These are phyloP conservation scores for Trifolium repens DNA, from an alignment of 306 rosid species.

Conservation along the genomic window DNA sequence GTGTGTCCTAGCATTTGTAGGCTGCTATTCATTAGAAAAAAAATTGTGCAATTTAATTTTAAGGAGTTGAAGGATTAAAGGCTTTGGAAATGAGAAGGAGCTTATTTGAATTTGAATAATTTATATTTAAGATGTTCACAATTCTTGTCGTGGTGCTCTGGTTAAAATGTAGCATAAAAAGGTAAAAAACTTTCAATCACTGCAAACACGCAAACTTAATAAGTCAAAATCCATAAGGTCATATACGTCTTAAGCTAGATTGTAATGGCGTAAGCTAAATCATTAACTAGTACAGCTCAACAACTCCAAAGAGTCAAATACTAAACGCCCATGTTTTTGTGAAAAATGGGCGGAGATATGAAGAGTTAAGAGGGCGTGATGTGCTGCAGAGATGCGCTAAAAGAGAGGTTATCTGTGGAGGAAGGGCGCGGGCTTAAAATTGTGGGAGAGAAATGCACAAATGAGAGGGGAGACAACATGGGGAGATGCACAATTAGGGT, in stretches of 20 bases:
- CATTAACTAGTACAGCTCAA: background rate
- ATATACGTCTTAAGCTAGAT: background rate
- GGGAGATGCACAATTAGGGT: background rate
- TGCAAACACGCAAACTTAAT: background rate
- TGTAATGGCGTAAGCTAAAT: background rate
- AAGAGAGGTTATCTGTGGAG: no score
- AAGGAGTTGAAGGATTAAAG: slow-evolving; percentile 1
- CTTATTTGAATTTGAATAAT: slow-evolving; percentile 29
- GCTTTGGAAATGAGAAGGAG: slow-evolving; percentile 20
- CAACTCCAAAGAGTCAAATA: background rate
- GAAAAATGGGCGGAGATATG: no score
- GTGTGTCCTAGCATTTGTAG: slow-evolving; percentile 1
- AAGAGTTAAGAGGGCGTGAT: no score
- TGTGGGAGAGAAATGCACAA: background rate
- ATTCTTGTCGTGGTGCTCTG: slow-evolving; percentile 18
- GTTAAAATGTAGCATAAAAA: background rate
- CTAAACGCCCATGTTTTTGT: no score
- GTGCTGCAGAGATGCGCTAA: no score
- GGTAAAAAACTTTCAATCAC: background rate
- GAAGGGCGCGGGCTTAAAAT: background rate
- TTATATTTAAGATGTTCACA: slow-evolving; percentile 28
- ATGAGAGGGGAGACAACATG: background rate
- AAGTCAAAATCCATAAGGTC: background rate
- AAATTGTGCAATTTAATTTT: background rate
- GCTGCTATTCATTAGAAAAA: slow-evolving; percentile 3